Evolutionary conservation across 441 rosid species (phyloP), one percentile per base, ranked within the genome.

Genomic region (Capsella rubella): DNA sequence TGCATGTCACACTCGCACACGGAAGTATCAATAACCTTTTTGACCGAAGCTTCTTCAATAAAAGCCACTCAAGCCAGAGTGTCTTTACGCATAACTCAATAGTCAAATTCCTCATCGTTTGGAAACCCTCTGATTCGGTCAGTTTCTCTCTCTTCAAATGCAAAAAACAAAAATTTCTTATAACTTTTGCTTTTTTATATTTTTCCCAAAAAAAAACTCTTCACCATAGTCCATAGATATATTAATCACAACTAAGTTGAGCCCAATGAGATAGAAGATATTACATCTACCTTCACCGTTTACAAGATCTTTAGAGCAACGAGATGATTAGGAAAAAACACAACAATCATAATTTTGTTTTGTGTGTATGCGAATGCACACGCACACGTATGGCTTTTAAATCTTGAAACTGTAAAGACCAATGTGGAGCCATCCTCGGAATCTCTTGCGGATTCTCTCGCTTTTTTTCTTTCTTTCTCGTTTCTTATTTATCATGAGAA

Each of bases 371-470:
- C 57, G 65, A 50, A 51, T 18, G 11, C 40, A 37, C 40, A 37
- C 40, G 50, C 21, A 72, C 76, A 72, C 70, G 76, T 46, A 53
- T 46, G 76, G 39, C 8, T 50, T 1, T 21, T 28, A 2, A 43
- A 61, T 6, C 43, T 11, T 59, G 42, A 37, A 50, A 55, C 12
- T 37, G 75, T n/a, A 39, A 64, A 72, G 56, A 54, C 58, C 35
- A 55, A 73, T 56, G 71, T 73, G 78, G 68, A 59, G 68, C 78
- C 68, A 62, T 59, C 55, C 31, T 58, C 55, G 53, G 52, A 67
- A 40, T 13, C 55, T 74, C 62, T 51, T 74, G 73, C 73, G 49
- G 69, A 67, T 43, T 61, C 50, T 61, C 50, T 66, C 66, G 67
- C 52, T 8, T 37, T 56, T 56, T 34, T 34, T 32, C 8, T 32